Conservation (phyloP, 2,329 filamentous ascomycete species). For the Colletotrichum gigasporum region DNA sequence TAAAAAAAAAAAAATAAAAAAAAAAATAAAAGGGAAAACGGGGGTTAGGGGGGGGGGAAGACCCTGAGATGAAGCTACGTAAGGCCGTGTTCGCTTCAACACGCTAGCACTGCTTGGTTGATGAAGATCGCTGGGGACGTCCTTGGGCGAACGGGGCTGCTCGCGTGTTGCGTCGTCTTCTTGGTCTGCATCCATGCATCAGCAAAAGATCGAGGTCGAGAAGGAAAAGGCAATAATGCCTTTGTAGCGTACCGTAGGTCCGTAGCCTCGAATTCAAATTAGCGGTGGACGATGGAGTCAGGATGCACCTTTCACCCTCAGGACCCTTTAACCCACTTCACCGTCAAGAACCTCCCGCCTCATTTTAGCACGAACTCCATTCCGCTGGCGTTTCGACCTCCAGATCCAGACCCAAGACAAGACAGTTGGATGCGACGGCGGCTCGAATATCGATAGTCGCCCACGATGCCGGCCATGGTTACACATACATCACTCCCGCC, state of each 20-base stretch:
- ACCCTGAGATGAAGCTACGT: slow-evolving; percentile 31
- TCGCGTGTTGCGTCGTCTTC: slow-evolving; percentile 5
- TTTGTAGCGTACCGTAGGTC: slow-evolving; percentile 8
- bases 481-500: slow-evolving; percentile 2
- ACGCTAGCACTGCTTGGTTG: slow-evolving; percentile 11
- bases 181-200: no score
- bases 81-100: neutral
- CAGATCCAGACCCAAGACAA: no score
- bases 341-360: slow-evolving; percentile 12
- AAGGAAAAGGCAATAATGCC: slow-evolving; percentile 11
- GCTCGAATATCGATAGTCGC: no score
- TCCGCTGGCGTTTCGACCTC: no score
- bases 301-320: slow-evolving; percentile 15
- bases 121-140: slow-evolving; percentile 24
- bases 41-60: no score
- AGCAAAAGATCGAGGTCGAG: neutral
- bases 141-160: slow-evolving; percentile 13
- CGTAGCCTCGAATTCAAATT: slow-evolving; percentile 20
- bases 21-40: no score
- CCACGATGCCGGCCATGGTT: neutral
- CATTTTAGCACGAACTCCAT: slow-evolving; percentile 10
- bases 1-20: no score
- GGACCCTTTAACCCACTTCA: slow-evolving; percentile 18
- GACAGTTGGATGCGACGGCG: no score
- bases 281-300: slow-evolving; percentile 17